These are phyloP conservation scores for Rhizoclosmatium globosum DNA, from an alignment of 192 early-diverging fungal species.

Conservation along the genomic window DNA sequence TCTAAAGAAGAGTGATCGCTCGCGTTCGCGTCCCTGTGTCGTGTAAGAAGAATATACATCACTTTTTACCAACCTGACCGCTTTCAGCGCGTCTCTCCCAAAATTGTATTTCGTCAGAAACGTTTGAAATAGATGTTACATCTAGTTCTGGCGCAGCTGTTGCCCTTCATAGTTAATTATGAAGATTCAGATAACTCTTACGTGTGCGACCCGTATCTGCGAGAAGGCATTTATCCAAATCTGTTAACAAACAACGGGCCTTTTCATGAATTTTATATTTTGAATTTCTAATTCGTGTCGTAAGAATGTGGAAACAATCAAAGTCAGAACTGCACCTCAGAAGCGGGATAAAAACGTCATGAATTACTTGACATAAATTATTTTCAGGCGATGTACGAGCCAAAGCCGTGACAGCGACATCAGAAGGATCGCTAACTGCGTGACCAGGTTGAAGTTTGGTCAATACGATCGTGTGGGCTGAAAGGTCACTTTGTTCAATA, in stretches of 20 bases:
- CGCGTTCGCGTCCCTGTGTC: constrained; percentile 22
- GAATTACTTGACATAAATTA: constrained; percentile 25
- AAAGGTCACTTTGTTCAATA: constrained; percentile 29
- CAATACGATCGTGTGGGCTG: constrained; percentile 17
- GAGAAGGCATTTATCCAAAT: constrained; percentile 8
- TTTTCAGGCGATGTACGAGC: constrained; percentile 16
- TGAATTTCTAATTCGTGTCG: constrained; percentile 24
- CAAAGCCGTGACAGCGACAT: constrained; percentile 12
- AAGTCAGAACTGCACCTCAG: neutral
- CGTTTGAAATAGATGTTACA: neutral
- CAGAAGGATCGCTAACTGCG: constrained; percentile 16
- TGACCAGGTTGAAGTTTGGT: constrained; percentile 20
- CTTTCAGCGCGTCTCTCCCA: constrained; percentile 24
- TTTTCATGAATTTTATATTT: constrained; percentile 29
- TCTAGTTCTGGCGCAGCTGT: constrained; percentile 4
- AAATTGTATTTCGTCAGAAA: constrained; percentile 18
- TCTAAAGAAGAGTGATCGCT: constrained; percentile 18
- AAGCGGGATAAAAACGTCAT: constrained; percentile 28
- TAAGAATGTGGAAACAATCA: neutral
- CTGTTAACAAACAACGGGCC: constrained; percentile 7
- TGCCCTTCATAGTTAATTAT: neutral
- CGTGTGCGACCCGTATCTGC: constrained; percentile 9
- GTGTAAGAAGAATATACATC: neutral
- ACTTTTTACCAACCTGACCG: constrained; percentile 1
- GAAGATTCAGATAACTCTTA: neutral